Conservation (phyloP, 2,329 filamentous ascomycete species). For the Calonectria henricotiae region DNA sequence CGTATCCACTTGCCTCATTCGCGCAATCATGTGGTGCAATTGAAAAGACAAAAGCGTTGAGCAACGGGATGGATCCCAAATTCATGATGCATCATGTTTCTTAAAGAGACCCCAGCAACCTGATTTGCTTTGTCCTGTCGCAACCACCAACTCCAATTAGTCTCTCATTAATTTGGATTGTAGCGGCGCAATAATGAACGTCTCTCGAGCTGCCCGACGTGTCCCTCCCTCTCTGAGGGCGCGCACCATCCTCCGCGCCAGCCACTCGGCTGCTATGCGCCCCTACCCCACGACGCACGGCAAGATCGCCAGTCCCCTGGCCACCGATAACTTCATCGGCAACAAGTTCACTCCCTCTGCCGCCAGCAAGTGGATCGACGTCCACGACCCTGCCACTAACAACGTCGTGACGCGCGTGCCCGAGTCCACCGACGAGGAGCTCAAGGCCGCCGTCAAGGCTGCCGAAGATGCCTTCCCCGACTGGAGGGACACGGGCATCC, state of each 20-base stretch:
- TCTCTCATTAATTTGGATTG: background rate
- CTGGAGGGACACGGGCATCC: constrained; percentile 77
- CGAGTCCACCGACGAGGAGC: constrained; percentile 76
- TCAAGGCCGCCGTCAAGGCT: constrained; percentile 78
- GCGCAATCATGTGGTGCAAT: background rate
- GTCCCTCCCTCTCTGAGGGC: constrained; percentile 35
- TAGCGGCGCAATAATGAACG: constrained; percentile 6
- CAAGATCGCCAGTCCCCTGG: constrained; percentile 70
- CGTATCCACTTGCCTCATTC: constrained; percentile 30
- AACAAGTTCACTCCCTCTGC: constrained; percentile 79
- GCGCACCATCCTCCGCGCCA: constrained; percentile 29
- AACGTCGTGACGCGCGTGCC: constrained; percentile 84
- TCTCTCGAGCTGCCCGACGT: constrained; percentile 33
- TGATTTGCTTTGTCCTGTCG: constrained; percentile 1
- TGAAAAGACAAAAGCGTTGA: background rate
- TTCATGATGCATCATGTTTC: constrained; percentile 12
- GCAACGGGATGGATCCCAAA: background rate
- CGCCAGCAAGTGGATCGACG: constrained; percentile 80
- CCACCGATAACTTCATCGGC: constrained; percentile 83
- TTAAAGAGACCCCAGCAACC: constrained; percentile 26
- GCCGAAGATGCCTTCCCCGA: constrained; percentile 79
- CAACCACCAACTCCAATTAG: background rate
- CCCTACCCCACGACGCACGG: constrained; percentile 35
- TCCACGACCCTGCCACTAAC: constrained; percentile 86
- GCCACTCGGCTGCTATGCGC: constrained; percentile 37